Percentiles rank a stretch among this genome's conserved stretches.
Evolutionary conservation across 2,329 filamentous ascomycete species (phyloP).

Genomic region (Ascochyta viciae-villosae): DNA sequence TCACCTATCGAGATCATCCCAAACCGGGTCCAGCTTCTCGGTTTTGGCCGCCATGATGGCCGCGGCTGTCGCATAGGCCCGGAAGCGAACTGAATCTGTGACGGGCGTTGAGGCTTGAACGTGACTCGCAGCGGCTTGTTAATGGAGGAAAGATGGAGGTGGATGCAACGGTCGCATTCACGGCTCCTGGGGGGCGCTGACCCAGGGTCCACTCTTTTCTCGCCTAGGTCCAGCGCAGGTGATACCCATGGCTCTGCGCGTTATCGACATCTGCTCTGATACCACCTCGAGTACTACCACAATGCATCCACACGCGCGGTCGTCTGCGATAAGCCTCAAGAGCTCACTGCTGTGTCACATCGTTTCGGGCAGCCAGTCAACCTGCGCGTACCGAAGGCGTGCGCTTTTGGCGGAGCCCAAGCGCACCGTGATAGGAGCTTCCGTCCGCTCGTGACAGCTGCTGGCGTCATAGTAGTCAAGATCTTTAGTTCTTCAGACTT

Average conservation of each 20-base stretch:
- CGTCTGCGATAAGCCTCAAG: constrained; percentile 13
- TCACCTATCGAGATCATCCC: constrained; percentile 80
- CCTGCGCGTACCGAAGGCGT: constrained; percentile 24
- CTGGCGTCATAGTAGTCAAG: constrained; percentile 19
- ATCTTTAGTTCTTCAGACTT: constrained; percentile 13
- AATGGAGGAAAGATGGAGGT: constrained; percentile 43
- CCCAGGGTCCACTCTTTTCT: constrained; percentile 32
- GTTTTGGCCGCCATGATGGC: constrained; percentile 58
- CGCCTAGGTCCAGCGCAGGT: constrained; percentile 23
- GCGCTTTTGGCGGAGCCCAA: constrained; percentile 23
- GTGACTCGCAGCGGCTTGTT: constrained; percentile 43
- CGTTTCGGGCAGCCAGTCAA: constrained; percentile 21
- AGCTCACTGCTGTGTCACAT: constrained; percentile 39
- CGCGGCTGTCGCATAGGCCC: constrained; percentile 52
- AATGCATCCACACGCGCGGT: constrained; percentile 12
- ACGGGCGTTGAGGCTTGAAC: constrained; percentile 40
- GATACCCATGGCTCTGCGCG: constrained; percentile 24
- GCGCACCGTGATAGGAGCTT: constrained; percentile 19
- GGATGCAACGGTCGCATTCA: constrained; percentile 47
- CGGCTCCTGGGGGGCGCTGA: constrained; percentile 27
- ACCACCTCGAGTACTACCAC: constrained; percentile 40
- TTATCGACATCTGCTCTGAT: constrained; percentile 36
- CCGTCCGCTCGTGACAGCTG: constrained; percentile 24
- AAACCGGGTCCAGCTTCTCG: constrained; percentile 59
- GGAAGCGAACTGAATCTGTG: constrained; percentile 33